phyloP scores from a whole-genome alignment of 2,329 filamentous ascomycete species.

The Byssochlamys sp. region DNA sequence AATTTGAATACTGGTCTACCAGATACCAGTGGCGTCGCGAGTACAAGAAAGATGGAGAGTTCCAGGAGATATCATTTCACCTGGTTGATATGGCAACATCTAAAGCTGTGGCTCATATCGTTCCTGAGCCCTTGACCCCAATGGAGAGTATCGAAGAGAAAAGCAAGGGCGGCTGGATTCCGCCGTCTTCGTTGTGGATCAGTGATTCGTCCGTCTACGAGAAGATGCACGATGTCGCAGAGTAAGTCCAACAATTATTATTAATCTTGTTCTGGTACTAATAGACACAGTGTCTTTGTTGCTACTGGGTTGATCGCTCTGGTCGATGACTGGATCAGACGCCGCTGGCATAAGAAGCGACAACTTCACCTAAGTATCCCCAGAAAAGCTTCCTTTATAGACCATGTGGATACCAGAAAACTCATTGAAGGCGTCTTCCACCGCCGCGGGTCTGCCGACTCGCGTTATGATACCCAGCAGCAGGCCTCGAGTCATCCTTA shows the following conservation, averaged over 20 bases:
- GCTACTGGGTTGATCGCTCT: conserved; percentile 81
- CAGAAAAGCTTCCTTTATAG: conserved; percentile 45
- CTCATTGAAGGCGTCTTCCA: conserved; percentile 57
- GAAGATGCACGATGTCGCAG: conserved; percentile 68
- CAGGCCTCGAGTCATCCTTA: neutral
- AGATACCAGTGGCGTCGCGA: conserved; percentile 75
- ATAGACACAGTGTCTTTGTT: conserved; percentile 62
- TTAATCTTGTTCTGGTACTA: neutral
- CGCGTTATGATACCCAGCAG: neutral
- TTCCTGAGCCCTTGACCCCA: conserved; percentile 65
- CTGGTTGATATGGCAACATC: conserved; percentile 59
- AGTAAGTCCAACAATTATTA: conserved; percentile 51
- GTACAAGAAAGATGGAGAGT: conserved; percentile 55
- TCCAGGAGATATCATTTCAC: conserved; percentile 64
- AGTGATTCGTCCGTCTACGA: conserved; percentile 61
- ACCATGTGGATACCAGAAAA: conserved; percentile 53
- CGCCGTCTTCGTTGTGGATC: conserved; percentile 84
- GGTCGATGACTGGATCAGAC: conserved; percentile 83
- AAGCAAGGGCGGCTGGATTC: conserved; percentile 75
- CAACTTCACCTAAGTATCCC: conserved; percentile 45
- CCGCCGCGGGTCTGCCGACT: conserved; percentile 34
- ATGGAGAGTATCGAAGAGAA: conserved; percentile 63
- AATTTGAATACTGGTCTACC: conserved; percentile 88
- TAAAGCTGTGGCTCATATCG: conserved; percentile 68
- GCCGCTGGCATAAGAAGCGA: conserved; percentile 56